Evolutionary conservation across 2,329 filamentous ascomycete genomes (phyloP).

Genomic region (Paraphoma chrysanthemicola): DNA sequence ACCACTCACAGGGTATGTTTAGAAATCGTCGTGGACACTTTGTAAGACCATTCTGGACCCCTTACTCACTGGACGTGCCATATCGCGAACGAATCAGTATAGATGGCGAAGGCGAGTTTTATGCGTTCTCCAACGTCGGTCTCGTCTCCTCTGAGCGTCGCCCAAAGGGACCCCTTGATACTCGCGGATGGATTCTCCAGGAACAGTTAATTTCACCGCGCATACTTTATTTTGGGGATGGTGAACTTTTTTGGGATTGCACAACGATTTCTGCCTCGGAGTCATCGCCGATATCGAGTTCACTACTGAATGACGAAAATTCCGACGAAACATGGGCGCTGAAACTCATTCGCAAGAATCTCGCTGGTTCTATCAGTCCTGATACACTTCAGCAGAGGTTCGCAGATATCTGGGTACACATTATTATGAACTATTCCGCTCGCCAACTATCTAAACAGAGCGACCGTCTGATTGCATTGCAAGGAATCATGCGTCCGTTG

Average conservation of each 20-base stretch:
- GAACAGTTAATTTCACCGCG: slow-evolving; percentile 16
- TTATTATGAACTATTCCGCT: slow-evolving; percentile 12
- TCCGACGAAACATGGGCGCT: slow-evolving; percentile 14
- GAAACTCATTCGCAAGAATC: slow-evolving; percentile 8
- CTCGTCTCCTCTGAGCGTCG: neutral
- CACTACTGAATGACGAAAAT: slow-evolving; percentile 8
- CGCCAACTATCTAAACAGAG: slow-evolving; percentile 4
- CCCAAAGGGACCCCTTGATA: slow-evolving; percentile 9
- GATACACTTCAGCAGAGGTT: neutral
- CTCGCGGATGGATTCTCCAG: slow-evolving; percentile 16
- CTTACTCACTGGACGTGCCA: neutral
- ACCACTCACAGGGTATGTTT: slow-evolving; percentile 14
- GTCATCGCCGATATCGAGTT: slow-evolving; percentile 11
- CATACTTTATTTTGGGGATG: slow-evolving; percentile 8
- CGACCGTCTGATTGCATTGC: slow-evolving; percentile 12
- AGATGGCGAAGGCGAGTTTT: slow-evolving; percentile 4
- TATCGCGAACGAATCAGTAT: neutral
- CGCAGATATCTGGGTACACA: slow-evolving; percentile 6
- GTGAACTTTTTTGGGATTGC: slow-evolving; percentile 16
- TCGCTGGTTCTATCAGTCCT: neutral
- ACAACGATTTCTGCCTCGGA: slow-evolving; percentile 13
- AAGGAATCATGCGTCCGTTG: slow-evolving; percentile 10
- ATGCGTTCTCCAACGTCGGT: slow-evolving; percentile 4
- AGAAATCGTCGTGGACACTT: slow-evolving; percentile 4
- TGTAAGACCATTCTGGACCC: slow-evolving; percentile 8